phyloP scores from a whole-genome alignment of 2,329 filamentous ascomycete species.

The Trichoderma aggressivum region DNA sequence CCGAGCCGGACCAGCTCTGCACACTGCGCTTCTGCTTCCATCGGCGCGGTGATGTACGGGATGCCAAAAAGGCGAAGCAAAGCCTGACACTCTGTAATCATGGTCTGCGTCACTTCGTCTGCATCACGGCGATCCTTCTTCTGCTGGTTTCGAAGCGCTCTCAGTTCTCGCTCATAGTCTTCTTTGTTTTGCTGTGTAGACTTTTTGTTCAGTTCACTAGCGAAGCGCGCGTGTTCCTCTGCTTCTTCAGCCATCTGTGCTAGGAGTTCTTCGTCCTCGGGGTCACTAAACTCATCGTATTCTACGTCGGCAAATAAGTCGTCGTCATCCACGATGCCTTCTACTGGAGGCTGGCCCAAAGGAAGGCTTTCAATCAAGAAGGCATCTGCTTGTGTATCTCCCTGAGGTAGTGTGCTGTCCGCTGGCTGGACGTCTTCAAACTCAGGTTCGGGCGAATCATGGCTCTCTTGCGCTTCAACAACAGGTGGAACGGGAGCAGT shows the following conservation, averaged over 20 bases:
- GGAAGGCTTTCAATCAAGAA: constrained; percentile 22
- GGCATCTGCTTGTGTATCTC: constrained; percentile 19
- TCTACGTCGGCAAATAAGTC: constrained; percentile 58
- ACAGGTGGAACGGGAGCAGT: background rate
- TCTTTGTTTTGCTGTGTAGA: constrained; percentile 65
- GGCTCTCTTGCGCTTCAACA: constrained; percentile 24
- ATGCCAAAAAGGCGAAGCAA: constrained; percentile 87
- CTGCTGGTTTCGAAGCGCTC: constrained; percentile 84
- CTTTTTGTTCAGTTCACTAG: constrained; percentile 78
- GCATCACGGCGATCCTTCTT: constrained; percentile 95
- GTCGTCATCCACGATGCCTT: constrained; percentile 37
- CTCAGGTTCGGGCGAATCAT: constrained; percentile 36
- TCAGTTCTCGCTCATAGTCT: constrained; percentile 84
- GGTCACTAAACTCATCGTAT: constrained; percentile 74
- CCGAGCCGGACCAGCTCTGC: constrained; percentile 83
- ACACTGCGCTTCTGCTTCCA: constrained; percentile 98
- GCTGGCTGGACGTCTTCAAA: constrained; percentile 34
- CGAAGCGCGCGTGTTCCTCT: constrained; percentile 91
- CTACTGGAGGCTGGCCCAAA: background rate
- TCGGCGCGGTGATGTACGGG: constrained; percentile 94
- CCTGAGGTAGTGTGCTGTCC: background rate
- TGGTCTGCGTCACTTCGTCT: constrained; percentile 93
- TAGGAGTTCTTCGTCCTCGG: constrained; percentile 87
- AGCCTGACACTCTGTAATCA: constrained; percentile 93
- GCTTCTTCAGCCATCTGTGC: constrained; percentile 83